Conservation (phyloP, 306 rosid species). For the Quercus alba region DNA sequence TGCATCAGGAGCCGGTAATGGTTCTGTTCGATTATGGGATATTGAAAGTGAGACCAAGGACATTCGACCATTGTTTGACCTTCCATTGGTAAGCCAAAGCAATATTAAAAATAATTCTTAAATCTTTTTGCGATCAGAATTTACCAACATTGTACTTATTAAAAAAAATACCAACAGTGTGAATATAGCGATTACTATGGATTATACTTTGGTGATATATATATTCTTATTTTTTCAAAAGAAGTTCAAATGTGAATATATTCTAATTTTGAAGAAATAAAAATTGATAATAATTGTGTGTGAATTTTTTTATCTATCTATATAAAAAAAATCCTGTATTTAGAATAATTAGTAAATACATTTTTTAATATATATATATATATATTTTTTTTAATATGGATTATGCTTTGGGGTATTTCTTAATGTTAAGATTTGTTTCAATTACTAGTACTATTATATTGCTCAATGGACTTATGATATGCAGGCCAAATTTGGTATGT, state of each 20-base stretch:
- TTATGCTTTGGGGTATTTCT: no score
- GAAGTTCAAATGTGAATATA: not conserved
- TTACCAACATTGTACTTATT: not conserved
- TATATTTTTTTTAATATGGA: no score
- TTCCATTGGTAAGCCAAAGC: constrained; percentile 75
- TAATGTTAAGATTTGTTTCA: no score
- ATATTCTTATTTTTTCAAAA: not conserved
- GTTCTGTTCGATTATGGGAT: constrained; percentile 77
- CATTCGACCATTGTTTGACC: constrained; percentile 48
- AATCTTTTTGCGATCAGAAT: not conserved
- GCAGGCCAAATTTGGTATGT: no score
- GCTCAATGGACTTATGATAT: no score
- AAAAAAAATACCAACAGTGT: not conserved
- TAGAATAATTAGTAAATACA: no score
- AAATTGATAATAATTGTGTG: not conserved
- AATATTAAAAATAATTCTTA: constrained; percentile 3
- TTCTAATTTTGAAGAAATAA: not conserved
- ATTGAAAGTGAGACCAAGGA: constrained; percentile 60
- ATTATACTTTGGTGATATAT: no score
- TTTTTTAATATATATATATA: no score
- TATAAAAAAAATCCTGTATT: no score
- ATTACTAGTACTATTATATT: no score
- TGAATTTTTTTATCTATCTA: not conserved
- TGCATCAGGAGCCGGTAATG: constrained; percentile 95
- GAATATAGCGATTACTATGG: not conserved